Evolutionary conservation across 2,329 filamentous ascomycete species (phyloP), one percentile per base, ranked within the genome.

Genomic region (Neonectria magnoliae): DNA sequence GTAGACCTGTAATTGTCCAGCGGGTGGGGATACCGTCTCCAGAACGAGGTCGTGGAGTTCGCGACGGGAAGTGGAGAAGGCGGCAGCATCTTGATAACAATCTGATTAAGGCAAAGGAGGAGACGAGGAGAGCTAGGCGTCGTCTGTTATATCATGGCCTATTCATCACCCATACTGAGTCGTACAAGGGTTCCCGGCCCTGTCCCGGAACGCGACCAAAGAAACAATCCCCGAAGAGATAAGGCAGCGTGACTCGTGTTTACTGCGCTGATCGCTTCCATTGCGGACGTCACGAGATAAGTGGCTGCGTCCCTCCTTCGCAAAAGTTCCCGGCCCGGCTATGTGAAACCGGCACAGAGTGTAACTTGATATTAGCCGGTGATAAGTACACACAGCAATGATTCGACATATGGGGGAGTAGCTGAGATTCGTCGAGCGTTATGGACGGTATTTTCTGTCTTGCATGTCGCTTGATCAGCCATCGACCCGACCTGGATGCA

Each of bases 21-120:
- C 22, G 44, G 47, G 56, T 59, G 56, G 48, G 55, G 61, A 29
- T 48, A 27, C 22, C 50, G 47, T 50, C 61, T 59, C 61, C 61
- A 64, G 44, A 64, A 64, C 55, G 61, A 55, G 55, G 38, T 50
- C 50, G 61, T 64, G 61, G 61, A 31, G 61, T 57, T 55, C 14
- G 56, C 13, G 27, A 64, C 61, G 56, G 61, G 61, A 25, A 60
- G 60, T 44, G 60, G 60, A 52, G 60, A 56, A 60, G 57, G 57
- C 41, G 55, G n/a, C 60, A 63, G 53, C 54, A 47, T 42, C 20
- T 54, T 45, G 38, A 63, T 63, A 44, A 13, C 55, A 38, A 45
- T 33, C 55, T 44, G 44, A 45, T 33, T 27, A 27, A 27, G 47
- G 53, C 38, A 47, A 61, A 44, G 47, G 55, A 44, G 14, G 20